Conservation (phyloP, 1,284 basidiomycete species). For the Ceratorhiza oryzae-sativae region DNA sequence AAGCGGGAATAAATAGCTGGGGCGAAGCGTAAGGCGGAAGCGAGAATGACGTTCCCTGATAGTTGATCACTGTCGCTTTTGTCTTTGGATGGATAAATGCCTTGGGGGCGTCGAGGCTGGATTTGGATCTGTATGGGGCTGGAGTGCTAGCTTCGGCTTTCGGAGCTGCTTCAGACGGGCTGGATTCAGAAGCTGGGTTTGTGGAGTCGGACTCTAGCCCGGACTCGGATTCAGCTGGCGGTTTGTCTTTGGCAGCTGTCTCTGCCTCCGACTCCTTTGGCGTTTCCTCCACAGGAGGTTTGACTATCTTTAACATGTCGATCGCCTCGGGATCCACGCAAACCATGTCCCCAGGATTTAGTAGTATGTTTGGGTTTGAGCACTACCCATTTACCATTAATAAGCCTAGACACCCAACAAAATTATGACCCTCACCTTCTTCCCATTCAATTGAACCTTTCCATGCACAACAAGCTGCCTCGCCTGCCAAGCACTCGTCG, state of each 20-base stretch:
- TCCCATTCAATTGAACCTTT: constrained; percentile 88
- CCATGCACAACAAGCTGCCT: constrained; percentile 87
- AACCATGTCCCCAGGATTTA: constrained; percentile 95
- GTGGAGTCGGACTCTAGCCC: constrained; percentile 13
- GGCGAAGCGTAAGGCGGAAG: constrained; percentile 90
- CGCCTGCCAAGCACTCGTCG: constrained; percentile 89
- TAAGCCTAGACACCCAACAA: neutral
- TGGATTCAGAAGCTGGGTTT: constrained; percentile 1
- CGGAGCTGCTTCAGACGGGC: neutral
- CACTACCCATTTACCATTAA: constrained; percentile 48
- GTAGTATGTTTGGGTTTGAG: constrained; percentile 83
- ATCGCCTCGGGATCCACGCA: constrained; percentile 86
- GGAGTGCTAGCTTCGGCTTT: constrained; percentile 42
- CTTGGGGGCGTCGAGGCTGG: constrained; percentile 6
- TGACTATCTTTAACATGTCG: constrained; percentile 66
- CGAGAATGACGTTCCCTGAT: constrained; percentile 61
- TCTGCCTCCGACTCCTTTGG: constrained; percentile 40
- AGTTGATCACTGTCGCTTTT: constrained; percentile 30
- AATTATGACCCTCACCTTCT: constrained; percentile 64
- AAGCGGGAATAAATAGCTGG: constrained; percentile 94
- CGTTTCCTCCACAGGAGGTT: constrained; percentile 46
- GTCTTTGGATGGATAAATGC: constrained; percentile 21
- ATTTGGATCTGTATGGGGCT: constrained; percentile 40
- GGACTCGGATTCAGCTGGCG: constrained; percentile 7
- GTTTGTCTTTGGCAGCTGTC: constrained; percentile 8